Evolutionary conservation across 2,329 filamentous ascomycete genomes (phyloP).

Genomic region (Aspergillus aculeatinus): DNA sequence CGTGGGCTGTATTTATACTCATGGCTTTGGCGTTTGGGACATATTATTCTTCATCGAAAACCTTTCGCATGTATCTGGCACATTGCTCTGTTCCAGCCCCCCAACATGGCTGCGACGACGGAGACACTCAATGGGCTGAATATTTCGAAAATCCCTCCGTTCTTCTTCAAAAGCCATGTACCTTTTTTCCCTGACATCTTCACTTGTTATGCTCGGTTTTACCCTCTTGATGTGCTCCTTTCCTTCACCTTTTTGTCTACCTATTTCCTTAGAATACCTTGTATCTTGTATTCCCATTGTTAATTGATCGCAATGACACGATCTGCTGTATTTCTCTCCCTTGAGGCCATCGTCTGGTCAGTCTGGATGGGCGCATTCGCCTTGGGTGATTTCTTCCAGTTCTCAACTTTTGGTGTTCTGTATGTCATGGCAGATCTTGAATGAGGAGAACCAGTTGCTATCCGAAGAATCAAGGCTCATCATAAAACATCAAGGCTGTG

Average conservation of each 20-base stretch:
- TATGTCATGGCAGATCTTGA: no score
- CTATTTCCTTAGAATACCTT: neutral
- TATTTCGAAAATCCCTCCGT: slow-evolving; percentile 12
- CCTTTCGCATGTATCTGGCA: slow-evolving; percentile 15
- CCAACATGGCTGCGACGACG: slow-evolving; percentile 9
- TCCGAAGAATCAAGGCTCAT: no score
- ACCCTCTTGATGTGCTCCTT: slow-evolving; percentile 2
- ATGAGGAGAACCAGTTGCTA: no score
- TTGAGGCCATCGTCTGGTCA: neutral
- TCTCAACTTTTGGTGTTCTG: no score
- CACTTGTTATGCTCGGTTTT: slow-evolving; percentile 13
- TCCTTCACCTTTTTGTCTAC: neutral
- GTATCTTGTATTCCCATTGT: slow-evolving; percentile 1
- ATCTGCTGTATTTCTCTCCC: neutral
- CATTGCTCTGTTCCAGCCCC: slow-evolving; percentile 21
- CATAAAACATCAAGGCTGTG: neutral
- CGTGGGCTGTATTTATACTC: slow-evolving; percentile 35
- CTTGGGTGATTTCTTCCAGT: no score
- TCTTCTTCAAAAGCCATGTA: slow-evolving; percentile 14
- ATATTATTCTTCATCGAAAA: slow-evolving; percentile 30
- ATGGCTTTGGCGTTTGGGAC: slow-evolving; percentile 36
- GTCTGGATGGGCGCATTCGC: no score
- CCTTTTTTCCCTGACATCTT: slow-evolving; percentile 10
- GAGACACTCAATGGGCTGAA: slow-evolving; percentile 6
- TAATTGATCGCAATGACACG: neutral